A percentile compares a stretch with the other conserved stretches of the same genome.
These are phyloP conservation scores for Adenanthera pavonina DNA, from an alignment of 306 rosid genomes.

Conservation along the genomic window DNA sequence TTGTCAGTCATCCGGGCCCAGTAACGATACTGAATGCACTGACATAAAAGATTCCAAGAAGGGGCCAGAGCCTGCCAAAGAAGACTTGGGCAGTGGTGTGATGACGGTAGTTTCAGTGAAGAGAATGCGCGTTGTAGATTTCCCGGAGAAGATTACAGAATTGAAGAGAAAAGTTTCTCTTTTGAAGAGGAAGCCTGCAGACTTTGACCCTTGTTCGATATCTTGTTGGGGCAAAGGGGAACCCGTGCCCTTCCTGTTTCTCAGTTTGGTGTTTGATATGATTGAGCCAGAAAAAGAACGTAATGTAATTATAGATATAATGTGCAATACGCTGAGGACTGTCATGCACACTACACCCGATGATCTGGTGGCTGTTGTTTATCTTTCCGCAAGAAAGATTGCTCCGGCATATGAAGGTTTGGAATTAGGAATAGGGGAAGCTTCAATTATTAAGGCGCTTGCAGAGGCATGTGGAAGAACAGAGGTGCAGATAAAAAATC, in stretches of 20 bases:
- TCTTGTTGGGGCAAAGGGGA: slow-evolving; percentile 74
- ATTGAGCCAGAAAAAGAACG: slow-evolving; percentile 59
- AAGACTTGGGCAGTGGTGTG: slow-evolving; percentile 23
- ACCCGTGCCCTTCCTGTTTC: slow-evolving; percentile 71
- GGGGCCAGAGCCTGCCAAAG: neutral
- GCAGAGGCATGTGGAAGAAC: slow-evolving; percentile 82
- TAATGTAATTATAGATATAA: slow-evolving; percentile 79
- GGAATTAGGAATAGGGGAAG: slow-evolving; percentile 91
- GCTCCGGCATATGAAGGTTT: slow-evolving; percentile 80
- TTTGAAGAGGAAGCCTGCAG: slow-evolving; percentile 67
- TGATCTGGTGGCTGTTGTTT: slow-evolving; percentile 68
- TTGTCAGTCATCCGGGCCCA: neutral
- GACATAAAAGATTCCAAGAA: slow-evolving; percentile 5
- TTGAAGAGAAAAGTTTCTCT: slow-evolving; percentile 54
- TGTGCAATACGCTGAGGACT: slow-evolving; percentile 80
- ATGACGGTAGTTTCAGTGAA: slow-evolving; percentile 27
- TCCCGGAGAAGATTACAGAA: slow-evolving; percentile 44
- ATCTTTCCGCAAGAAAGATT: slow-evolving; percentile 68
- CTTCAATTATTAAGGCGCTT: slow-evolving; percentile 83
- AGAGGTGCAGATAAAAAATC: slow-evolving; percentile 66
- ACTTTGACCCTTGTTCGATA: slow-evolving; percentile 57
- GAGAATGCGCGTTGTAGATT: slow-evolving; percentile 38
- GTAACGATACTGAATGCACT: neutral
- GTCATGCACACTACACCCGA: slow-evolving; percentile 73
- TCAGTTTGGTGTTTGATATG: slow-evolving; percentile 68